Conservation (phyloP, 805 yeast genomes). For the Saturnispora saitoi region DNA sequence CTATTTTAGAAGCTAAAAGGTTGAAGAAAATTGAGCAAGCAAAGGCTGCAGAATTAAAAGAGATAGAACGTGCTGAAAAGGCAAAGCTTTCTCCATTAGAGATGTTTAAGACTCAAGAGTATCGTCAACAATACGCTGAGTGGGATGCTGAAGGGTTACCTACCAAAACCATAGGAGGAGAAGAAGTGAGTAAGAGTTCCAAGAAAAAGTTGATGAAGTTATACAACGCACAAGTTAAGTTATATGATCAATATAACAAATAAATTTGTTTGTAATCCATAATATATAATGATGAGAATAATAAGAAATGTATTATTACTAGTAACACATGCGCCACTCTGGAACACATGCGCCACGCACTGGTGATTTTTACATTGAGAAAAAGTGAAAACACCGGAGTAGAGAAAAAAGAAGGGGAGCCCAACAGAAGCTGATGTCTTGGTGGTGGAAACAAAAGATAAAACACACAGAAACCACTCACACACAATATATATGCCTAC, state of each 20-base stretch:
- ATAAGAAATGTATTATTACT: too few relatives aligned
- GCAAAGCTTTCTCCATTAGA: conserved; percentile 64
- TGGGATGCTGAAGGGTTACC: conserved; percentile 90
- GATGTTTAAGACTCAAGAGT: conserved; percentile 53
- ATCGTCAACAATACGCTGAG: conserved; percentile 38
- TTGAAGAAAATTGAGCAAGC: conserved; percentile 48
- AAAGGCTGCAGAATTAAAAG: conserved; percentile 56
- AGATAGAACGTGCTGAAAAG: conserved; percentile 52
- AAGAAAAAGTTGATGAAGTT: conserved; percentile 74
- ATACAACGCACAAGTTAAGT: conserved; percentile 72
- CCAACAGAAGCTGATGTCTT: too few relatives aligned
- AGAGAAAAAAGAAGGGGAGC: too few relatives aligned
- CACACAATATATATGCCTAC: too few relatives aligned
- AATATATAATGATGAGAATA: not conserved
- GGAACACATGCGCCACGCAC: too few relatives aligned
- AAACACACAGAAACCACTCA: too few relatives aligned
- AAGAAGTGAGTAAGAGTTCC: conserved; percentile 77
- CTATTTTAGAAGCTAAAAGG: conserved; percentile 30
- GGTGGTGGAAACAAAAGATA: too few relatives aligned
- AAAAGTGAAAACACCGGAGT: too few relatives aligned
- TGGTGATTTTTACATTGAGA: too few relatives aligned
- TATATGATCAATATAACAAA: conserved; percentile 53
- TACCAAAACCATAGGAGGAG: conserved; percentile 64
- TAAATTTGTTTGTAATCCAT: not conserved
- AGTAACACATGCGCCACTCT: too few relatives aligned